A percentile compares a stretch with the other conserved stretches of the same genome.
Conservation (phyloP, 768 basidiomycete genomes). For the Kwoniella bestiolae region DNA sequence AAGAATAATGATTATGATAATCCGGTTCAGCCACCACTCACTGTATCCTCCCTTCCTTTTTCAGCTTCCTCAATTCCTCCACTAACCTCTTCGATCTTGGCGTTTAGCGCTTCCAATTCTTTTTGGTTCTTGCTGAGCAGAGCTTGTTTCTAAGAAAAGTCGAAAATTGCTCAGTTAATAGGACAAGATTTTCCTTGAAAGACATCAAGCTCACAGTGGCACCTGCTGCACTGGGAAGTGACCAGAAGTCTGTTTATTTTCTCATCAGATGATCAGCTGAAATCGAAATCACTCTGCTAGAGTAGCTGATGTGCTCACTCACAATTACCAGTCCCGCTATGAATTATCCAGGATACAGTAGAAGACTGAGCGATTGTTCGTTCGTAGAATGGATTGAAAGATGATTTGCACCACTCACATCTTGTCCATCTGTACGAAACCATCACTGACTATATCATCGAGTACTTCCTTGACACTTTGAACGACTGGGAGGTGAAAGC, state of each 20-base stretch:
- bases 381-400: too few relatives aligned
- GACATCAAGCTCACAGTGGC: constrained; percentile 64
- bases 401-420: too few relatives aligned
- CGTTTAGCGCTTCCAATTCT: constrained; percentile 42
- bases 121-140: constrained; percentile 44
- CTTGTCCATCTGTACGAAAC: constrained; percentile 83
- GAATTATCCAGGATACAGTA: neutral
- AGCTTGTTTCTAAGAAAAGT: constrained; percentile 51
- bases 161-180: too few relatives aligned
- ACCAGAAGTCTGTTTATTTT: constrained; percentile 78
- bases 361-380: too few relatives aligned
- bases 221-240: constrained; percentile 87
- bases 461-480: constrained; percentile 92
- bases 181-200: neutral
- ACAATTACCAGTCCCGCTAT: constrained; percentile 85
- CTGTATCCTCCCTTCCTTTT: constrained; percentile 60
- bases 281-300: too few relatives aligned
- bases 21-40: constrained; percentile 59
- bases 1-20: neutral
- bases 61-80: constrained; percentile 67
- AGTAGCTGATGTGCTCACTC: constrained; percentile 49
- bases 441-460: constrained; percentile 83
- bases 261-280: too few relatives aligned
- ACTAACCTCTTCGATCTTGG: constrained; percentile 32
- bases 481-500: too few relatives aligned